A percentile compares a stretch with the other conserved stretches of the same genome.
Evolutionary conservation across 208 protist species (phyloP).

Genomic region (Acanthamoeba royreba): DNA sequence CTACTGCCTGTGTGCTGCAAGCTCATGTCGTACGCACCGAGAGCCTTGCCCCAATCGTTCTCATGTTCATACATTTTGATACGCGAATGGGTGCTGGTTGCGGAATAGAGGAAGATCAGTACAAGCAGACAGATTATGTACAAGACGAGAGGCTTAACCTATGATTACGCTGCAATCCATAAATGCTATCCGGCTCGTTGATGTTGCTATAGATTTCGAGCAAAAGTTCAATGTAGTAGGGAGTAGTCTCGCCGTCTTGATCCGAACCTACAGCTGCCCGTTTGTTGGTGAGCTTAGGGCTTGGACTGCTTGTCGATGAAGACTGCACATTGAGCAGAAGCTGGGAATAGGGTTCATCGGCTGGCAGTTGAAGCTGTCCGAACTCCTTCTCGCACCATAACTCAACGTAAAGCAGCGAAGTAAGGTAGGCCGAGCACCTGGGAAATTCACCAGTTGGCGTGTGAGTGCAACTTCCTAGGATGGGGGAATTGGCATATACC

Average conservation of each 20-base stretch:
- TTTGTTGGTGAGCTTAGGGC: no score
- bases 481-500: background rate
- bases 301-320: no score
- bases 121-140: no score
- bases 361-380: background rate
- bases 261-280: background rate
- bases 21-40: constrained; percentile 48
- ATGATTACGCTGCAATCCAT: constrained; percentile 44
- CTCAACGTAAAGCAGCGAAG: constrained; percentile 21
- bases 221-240: constrained; percentile 8
- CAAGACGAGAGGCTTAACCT: no score
- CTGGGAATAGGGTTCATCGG: background rate
- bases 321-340: no score
- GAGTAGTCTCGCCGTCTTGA: background rate
- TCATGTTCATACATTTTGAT: constrained; percentile 56
- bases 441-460: no score
- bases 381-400: constrained; percentile 36
- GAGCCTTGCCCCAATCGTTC: constrained; percentile 16
- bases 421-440: constrained; percentile 42
- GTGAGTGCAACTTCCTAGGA: background rate
- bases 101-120: background rate
- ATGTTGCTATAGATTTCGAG: constrained; percentile 55
- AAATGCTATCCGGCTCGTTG: constrained; percentile 55
- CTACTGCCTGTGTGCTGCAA: background rate
- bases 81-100: background rate